Conservation (phyloP, 495 filamentous ascomycete species). For the Neurospora sp. region DNA sequence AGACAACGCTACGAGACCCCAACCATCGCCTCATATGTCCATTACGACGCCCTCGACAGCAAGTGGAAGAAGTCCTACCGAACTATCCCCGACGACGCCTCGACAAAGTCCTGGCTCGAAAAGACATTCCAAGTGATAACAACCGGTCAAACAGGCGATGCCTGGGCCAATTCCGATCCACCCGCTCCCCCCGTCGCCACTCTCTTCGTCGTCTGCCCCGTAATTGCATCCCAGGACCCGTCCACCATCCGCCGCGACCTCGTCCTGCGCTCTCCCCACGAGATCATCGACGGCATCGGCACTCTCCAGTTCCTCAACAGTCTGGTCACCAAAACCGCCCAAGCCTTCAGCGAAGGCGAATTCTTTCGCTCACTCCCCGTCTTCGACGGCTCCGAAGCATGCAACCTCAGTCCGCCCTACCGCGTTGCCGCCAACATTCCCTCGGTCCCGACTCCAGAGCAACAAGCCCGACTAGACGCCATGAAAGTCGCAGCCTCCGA, state of each 20-base stretch:
- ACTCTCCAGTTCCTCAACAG: slow-evolving; percentile 28
- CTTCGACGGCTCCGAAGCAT: slow-evolving; percentile 10
- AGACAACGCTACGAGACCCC: slow-evolving; percentile 32
- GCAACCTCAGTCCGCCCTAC: slow-evolving; percentile 11
- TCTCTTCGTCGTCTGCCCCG: slow-evolving; percentile 26
- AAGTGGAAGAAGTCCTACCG: slow-evolving; percentile 33
- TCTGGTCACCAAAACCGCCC: slow-evolving; percentile 9
- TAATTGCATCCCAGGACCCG: not conserved
- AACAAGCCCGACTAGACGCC: not conserved
- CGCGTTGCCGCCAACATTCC: slow-evolving; percentile 7
- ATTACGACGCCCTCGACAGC: slow-evolving; percentile 13
- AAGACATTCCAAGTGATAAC: slow-evolving; percentile 25
- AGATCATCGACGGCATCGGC: slow-evolving; percentile 41
- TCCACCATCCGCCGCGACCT: slow-evolving; percentile 18
- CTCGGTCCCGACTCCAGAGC: not conserved
- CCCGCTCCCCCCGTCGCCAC: slow-evolving; percentile 27
- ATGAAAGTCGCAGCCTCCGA: not conserved
- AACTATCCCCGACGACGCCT: slow-evolving; percentile 4
- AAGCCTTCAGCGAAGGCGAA: slow-evolving; percentile 7
- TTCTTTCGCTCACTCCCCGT: not conserved
- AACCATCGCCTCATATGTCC: slow-evolving; percentile 30
- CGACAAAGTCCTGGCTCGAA: slow-evolving; percentile 24
- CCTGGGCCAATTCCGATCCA: slow-evolving; percentile 35
- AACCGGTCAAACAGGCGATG: slow-evolving; percentile 16
- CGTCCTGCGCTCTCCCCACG: slow-evolving; percentile 35